Base-by-base conservation (phyloP, 345 rosid genomes). In the Rhizophora apiculata region DNA sequence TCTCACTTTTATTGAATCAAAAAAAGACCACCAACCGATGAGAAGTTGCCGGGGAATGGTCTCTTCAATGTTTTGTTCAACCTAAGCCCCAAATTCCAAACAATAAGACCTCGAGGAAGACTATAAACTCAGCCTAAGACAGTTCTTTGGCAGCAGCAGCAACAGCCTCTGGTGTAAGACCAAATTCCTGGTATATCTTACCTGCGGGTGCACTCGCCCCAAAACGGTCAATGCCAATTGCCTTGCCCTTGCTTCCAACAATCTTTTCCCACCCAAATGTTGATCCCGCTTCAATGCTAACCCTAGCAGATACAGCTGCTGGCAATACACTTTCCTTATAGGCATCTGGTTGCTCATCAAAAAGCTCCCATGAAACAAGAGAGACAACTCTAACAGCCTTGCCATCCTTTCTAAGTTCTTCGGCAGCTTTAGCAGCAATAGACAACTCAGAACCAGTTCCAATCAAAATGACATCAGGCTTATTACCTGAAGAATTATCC, bases 141-240 rank as follows among this genome's bases (percentile, higher is more conserved):
- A 92, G 62, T 71, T 79, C 72, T 79, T 83, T 87, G 48, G 96
- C 96, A 43, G 96, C 97, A 13, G 82, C 92, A 68, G 89, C 16
- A n/a, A 92, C 83, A 43, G 92, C 93, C 74, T 89, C 93, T 0
- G 80, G 69, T 1, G 97, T 89, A 58, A 94, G 52, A 39, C 97
- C 93, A 0, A 77, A 88, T 79, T 92, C 96, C 76, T 92, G 89
- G 83, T 94, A 94, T 65, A 91, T 87, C 76, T 24, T 89, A 4
- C 84, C 84, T 10, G 96, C 96, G 2, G 97, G 95, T 60, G 97
- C 98, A 78, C 98, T 91, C n/a, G 98, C 97, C 1, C 98, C 98
- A 6, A 91, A 94, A 6, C 79, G 71, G 76, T 94, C 92, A 6
- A 91, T 81, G 20, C 97, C 97, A 8, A 94, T 87, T 1, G 93